Conservation (phyloP, 768 basidiomycete genomes). For the Leccinum subtestaceum region DNA sequence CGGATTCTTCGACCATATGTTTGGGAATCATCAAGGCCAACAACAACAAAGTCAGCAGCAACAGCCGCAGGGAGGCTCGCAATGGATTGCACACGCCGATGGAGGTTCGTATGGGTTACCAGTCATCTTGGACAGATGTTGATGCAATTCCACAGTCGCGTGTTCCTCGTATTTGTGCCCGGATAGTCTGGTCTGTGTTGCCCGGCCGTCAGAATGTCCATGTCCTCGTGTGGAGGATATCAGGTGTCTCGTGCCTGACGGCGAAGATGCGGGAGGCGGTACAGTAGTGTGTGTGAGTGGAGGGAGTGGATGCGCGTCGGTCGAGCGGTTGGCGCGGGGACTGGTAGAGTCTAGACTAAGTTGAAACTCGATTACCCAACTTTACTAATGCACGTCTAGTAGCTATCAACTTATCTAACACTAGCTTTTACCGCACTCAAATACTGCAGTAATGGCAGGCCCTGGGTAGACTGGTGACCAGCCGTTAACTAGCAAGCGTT, state of each 20-base stretch:
- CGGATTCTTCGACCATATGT: slow-evolving; percentile 78
- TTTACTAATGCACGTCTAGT: no score
- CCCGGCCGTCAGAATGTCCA: slow-evolving; percentile 58
- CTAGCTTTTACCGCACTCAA: no score
- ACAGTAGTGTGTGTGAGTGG: slow-evolving; percentile 75
- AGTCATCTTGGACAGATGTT: background rate
- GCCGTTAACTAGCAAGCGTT: no score
- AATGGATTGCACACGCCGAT: slow-evolving; percentile 67
- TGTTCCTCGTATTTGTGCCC: slow-evolving; percentile 79
- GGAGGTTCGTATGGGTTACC: slow-evolving; percentile 43
- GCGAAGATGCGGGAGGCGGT: slow-evolving; percentile 44
- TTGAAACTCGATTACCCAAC: no score
- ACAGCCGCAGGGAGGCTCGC: slow-evolving; percentile 43
- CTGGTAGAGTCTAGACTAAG: background rate
- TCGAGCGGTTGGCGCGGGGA: slow-evolving; percentile 46
- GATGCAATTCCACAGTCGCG: slow-evolving; percentile 45
- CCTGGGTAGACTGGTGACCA: no score
- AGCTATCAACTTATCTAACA: no score
- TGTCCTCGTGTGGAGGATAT: slow-evolving; percentile 76
- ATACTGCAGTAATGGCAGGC: no score
- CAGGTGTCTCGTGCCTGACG: slow-evolving; percentile 72
- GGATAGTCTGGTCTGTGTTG: slow-evolving; percentile 64
- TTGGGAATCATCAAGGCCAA: slow-evolving; percentile 47
- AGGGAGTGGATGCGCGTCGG: slow-evolving; percentile 54
- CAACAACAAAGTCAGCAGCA: slow-evolving; percentile 59